Evolutionary conservation across 2,329 filamentous ascomycete genomes (phyloP).

Genomic region (Phoma sp.): DNA sequence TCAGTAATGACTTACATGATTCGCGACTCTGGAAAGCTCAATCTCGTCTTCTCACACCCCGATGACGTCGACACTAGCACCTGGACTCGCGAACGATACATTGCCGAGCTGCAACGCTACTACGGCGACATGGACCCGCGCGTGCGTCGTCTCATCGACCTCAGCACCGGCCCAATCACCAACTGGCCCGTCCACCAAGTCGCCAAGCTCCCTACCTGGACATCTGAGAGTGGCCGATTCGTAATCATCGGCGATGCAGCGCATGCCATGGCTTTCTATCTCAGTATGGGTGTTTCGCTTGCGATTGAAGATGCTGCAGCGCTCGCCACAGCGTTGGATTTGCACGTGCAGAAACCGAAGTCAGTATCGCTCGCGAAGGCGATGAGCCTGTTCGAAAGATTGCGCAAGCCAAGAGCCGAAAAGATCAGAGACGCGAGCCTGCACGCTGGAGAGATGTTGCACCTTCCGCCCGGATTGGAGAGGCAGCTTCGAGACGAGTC

Average conservation of each 20-base stretch:
- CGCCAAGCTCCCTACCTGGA: conserved; percentile 20
- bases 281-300: conserved; percentile 26
- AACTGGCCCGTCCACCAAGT: conserved; percentile 24
- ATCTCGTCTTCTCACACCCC: conserved; percentile 23
- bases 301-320: conserved; percentile 29
- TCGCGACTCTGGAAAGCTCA: conserved; percentile 19
- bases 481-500: conserved; percentile 12
- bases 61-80: conserved; percentile 19
- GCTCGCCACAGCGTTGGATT: conserved; percentile 7
- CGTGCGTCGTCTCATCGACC: conserved; percentile 12
- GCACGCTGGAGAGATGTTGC: conserved; percentile 20
- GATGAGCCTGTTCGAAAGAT: conserved; percentile 17
- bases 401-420: conserved; percentile 22
- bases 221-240: conserved; percentile 15
- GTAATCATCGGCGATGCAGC: conserved; percentile 24
- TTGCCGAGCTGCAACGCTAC: conserved; percentile 6
- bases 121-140: conserved; percentile 16
- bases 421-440: conserved; percentile 23
- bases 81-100: conserved; percentile 20
- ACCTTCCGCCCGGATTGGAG: conserved; percentile 15
- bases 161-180: conserved; percentile 11
- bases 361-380: not conserved
- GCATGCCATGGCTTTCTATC: conserved; percentile 26
- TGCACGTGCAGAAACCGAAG: not conserved
- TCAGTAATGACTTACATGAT: conserved; percentile 29